Conservation (phyloP, 2,329 filamentous ascomycete species). For the Penicillium vulpinum region DNA sequence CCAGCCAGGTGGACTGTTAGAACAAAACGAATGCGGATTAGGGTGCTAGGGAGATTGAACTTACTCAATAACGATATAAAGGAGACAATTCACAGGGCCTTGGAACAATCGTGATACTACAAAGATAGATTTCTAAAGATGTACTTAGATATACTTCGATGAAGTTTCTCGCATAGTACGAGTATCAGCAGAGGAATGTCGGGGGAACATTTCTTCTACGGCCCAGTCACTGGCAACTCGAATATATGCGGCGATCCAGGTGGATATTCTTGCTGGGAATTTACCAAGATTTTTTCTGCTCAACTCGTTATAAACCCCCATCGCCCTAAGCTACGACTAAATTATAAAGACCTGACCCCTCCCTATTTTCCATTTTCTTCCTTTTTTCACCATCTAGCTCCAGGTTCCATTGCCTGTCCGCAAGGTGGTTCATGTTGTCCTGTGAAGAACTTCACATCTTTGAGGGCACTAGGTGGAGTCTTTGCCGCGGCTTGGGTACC, state of each 20-base stretch:
- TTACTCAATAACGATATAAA: not conserved
- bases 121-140: not conserved
- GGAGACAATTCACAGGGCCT: not conserved
- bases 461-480: too few relatives aligned
- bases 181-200: not conserved
- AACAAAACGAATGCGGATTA: not conserved
- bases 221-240: not conserved
- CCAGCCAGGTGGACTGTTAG: not conserved
- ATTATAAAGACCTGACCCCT: too few relatives aligned
- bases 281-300: too few relatives aligned
- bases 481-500: too few relatives aligned
- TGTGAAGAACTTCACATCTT: too few relatives aligned
- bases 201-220: too few relatives aligned
- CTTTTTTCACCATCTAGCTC: too few relatives aligned
- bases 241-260: not conserved
- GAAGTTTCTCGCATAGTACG: not conserved
- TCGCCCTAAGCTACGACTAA: too few relatives aligned
- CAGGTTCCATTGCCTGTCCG: too few relatives aligned
- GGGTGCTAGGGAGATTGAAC: not conserved
- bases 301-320: too few relatives aligned
- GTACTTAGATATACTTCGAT: not conserved
- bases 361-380: too few relatives aligned
- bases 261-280: not conserved
- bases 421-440: too few relatives aligned
- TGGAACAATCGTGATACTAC: not conserved